A percentile compares a stretch with the other conserved stretches of the same genome.
phyloP scores from a whole-genome alignment of 2,329 filamentous ascomycete genomes.

The Phialophora chinensis region DNA sequence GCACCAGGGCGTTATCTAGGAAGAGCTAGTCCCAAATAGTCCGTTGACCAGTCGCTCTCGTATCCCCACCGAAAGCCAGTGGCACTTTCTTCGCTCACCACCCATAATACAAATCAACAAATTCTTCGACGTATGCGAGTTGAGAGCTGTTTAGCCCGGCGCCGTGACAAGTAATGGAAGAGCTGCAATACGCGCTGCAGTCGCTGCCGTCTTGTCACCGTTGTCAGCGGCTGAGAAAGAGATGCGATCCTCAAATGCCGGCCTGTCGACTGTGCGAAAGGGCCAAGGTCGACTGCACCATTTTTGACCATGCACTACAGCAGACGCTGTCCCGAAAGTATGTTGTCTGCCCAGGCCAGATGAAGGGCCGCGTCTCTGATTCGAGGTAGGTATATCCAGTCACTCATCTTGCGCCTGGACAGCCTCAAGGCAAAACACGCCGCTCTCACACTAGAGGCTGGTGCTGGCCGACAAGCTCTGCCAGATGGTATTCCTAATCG shows the following conservation, averaged over 20 bases:
- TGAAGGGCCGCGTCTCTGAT: neutral
- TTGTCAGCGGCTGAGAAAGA: conserved; percentile 14
- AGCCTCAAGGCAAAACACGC: conserved; percentile 15
- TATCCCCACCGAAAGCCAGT: neutral
- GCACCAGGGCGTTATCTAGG: neutral
- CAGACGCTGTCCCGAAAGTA: conserved; percentile 19
- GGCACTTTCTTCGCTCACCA: neutral
- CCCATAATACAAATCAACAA: no score
- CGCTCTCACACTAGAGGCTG: conserved; percentile 2
- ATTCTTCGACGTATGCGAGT: no score
- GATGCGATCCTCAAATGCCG: conserved; percentile 20
- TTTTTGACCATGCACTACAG: conserved; percentile 18
- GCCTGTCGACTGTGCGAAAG: conserved; percentile 16
- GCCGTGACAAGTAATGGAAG: neutral
- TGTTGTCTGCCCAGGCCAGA: neutral
- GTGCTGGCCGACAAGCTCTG: conserved; percentile 1
- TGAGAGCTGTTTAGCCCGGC: no score
- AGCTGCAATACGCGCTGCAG: neutral
- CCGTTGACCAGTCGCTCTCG: neutral
- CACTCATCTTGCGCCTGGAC: conserved; percentile 12
- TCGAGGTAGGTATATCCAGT: conserved; percentile 16
- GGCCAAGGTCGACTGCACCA: conserved; percentile 12
- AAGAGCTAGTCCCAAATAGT: neutral
- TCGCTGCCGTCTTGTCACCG: conserved; percentile 18
- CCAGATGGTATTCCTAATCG: neutral